Base-by-base conservation (phyloP, 176 grass and related monocot species). In the Secale cereale region DNA sequence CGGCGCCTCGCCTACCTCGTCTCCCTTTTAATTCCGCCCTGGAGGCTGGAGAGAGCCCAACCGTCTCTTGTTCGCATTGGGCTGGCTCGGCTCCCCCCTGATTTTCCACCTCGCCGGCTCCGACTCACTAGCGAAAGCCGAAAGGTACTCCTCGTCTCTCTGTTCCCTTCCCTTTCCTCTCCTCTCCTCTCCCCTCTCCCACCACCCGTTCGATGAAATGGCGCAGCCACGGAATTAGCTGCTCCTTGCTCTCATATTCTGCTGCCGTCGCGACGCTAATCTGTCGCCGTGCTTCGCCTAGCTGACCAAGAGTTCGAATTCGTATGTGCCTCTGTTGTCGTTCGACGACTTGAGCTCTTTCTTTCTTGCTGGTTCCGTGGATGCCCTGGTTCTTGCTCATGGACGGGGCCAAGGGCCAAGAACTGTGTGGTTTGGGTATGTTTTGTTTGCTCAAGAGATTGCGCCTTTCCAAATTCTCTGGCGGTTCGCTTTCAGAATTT, bases 171-270 rank as follows among this genome's bases (percentile, higher is more conserved):
- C 29, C 52, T 41, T 16, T 3, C 57, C 35, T 33, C 17, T 27
- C 40, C 0, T 65, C 26, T 39, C 66, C 74, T 33, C 32, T 33
- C 35, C 0, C 35, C 0, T 67, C 28, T 41, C 68, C 75, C 81
- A 80, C 76, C 70, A 63, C 76, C 76, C 62, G 85, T 70, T 91
- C 81, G 76, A 15, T 7, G 85, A 5, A 80, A 84, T 46, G 85
- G n/a, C 68, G 59, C 84, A 26, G 23, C 59, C 74, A 12, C 56
- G 30, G 4, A 29, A 19, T 19, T 19, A 28, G 28, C 45, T 2
- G 63, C 31, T 22, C 13, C 27, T 10, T 79, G 66, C 73, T 19
- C 63, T 4, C 15, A 2, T 45, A 5, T 3, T 3, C 7, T 14
- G 19, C 31, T 28, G 25, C 20, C 9, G 0, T 9, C 7, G n/a